These are phyloP conservation scores for Penstemon eatonii DNA, from an alignment of 257 asterid genomes.

Conservation along the genomic window DNA sequence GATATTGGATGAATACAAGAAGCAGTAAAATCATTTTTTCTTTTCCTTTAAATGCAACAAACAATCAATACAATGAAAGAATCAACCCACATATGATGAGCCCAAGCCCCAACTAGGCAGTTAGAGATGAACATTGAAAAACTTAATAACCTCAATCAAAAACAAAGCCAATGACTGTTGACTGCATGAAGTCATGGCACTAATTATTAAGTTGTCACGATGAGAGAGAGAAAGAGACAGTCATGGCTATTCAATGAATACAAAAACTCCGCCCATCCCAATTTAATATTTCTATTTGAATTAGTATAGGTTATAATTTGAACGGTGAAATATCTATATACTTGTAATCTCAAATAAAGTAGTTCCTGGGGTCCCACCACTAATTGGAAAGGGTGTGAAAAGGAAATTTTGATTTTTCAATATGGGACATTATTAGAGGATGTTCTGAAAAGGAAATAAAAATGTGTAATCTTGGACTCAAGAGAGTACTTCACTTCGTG, in stretches of 20 bases:
- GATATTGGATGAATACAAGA: conserved; percentile 25
- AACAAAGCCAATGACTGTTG: conserved; percentile 7
- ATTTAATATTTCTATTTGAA: conserved; percentile 5
- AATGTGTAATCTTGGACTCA: background rate
- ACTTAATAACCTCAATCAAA: conserved; percentile 14
- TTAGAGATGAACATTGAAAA: conserved; percentile 12
- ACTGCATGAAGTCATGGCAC: conserved; percentile 14
- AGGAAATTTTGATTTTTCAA: background rate
- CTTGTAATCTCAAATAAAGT: background rate
- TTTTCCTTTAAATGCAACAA: conserved; percentile 12
- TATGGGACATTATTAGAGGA: background rate
- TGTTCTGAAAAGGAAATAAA: background rate
- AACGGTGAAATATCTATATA: background rate
- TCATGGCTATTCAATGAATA: background rate
- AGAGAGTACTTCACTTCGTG: background rate
- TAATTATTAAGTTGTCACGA: background rate
- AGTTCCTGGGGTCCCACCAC: background rate
- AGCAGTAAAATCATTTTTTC: conserved; percentile 16
- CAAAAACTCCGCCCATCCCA: background rate
- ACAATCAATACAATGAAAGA: background rate
- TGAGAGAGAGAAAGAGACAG: background rate
- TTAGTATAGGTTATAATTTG: background rate
- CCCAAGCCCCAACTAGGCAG: conserved; percentile 7
- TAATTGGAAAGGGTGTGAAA: background rate
- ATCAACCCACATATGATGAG: conserved; percentile 13